Base-by-base conservation (phyloP, 2,329 filamentous ascomycete species). In the Alternaria angustiovoidea region DNA sequence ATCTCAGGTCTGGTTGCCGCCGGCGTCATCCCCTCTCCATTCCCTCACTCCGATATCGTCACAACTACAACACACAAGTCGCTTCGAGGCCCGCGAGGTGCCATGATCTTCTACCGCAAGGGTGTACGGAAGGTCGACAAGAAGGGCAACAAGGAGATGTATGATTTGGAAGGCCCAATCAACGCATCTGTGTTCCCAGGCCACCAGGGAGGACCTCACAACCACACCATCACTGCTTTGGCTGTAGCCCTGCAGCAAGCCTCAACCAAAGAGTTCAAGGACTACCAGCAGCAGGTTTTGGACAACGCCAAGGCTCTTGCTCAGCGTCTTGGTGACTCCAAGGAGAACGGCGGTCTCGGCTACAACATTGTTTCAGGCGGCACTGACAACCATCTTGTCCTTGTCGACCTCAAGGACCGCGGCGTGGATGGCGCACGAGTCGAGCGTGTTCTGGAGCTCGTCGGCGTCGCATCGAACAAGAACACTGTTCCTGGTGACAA, bases 101-200 rank as follows among this genome's bases (percentile, higher is more conserved):
- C 95, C 79, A 99, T 99, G 95, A 99, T 99, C 84, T 99, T 99
- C 88, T 99, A 94, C 89, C 92, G 95, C 82, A 97, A 96, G 86
- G 95, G 95, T 66, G 90, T 97, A 63, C 91, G 94, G 76, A 93
- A 91, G 75, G 91, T 91, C 55, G 92, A 98, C 78, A 84, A 91
- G 81, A 97, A 97, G 87, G 89, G 91, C 63, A 93, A 93, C 75
- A 94, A 97, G 83, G 88, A 94, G 85, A 84, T 94, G 74, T 99
- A 97, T 80, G 93, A 99, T 76, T 88, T 99, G 34, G 95, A 99
- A 85, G 88, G 89, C 72, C 92, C 93, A 57, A 99, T 99, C 86
- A 99, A 99, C 85, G 94, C 96, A 81, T 98, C 95, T 59, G 95
- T 99, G 79, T 99, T 99, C 88, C 95, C 95, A 57, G 95, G 95